Conservation (phyloP, 768 basidiomycete genomes). For the Suillus subalutaceus region DNA sequence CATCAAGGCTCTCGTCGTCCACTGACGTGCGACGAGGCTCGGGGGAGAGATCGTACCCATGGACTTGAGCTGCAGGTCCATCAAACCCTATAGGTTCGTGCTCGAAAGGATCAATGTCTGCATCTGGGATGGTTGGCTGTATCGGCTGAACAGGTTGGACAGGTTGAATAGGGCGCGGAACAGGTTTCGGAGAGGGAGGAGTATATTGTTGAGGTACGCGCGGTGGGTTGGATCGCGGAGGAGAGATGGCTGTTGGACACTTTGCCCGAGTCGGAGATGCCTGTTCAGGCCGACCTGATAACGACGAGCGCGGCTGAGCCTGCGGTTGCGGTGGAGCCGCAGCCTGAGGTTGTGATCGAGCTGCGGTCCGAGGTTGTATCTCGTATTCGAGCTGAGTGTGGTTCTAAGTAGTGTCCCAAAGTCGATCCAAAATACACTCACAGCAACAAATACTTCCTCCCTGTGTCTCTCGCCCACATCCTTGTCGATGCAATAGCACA, state of each 20-base stretch:
- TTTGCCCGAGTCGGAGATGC: background rate
- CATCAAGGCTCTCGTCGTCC: slow-evolving; percentile 19
- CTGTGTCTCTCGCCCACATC: slow-evolving; percentile 53
- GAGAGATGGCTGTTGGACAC: slow-evolving; percentile 3
- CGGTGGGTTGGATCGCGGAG: slow-evolving; percentile 3
- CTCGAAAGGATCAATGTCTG: slow-evolving; percentile 38
- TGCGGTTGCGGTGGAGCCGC: slow-evolving; percentile 20
- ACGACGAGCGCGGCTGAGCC: slow-evolving; percentile 14
- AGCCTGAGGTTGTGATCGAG: slow-evolving; percentile 19
- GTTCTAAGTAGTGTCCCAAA: slow-evolving; percentile 12
- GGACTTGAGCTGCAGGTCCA: slow-evolving; percentile 14
- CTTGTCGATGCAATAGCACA: slow-evolving; percentile 69
- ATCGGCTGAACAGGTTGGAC: slow-evolving; percentile 17
- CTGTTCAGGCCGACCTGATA: slow-evolving; percentile 9
- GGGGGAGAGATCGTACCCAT: slow-evolving; percentile 17
- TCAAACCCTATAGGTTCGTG: slow-evolving; percentile 30
- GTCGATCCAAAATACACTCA: slow-evolving; percentile 33
- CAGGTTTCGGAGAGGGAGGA: slow-evolving; percentile 12
- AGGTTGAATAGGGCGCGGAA: slow-evolving; percentile 11
- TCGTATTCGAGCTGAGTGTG: slow-evolving; percentile 44
- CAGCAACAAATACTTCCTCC: slow-evolving; percentile 57
- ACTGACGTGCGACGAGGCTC: slow-evolving; percentile 34
- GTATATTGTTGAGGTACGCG: slow-evolving; percentile 16
- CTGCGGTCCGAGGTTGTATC: slow-evolving; percentile 23
- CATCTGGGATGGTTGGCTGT: slow-evolving; percentile 26